Conservation (phyloP, 1,284 basidiomycete species). For the Waitea zeae region DNA sequence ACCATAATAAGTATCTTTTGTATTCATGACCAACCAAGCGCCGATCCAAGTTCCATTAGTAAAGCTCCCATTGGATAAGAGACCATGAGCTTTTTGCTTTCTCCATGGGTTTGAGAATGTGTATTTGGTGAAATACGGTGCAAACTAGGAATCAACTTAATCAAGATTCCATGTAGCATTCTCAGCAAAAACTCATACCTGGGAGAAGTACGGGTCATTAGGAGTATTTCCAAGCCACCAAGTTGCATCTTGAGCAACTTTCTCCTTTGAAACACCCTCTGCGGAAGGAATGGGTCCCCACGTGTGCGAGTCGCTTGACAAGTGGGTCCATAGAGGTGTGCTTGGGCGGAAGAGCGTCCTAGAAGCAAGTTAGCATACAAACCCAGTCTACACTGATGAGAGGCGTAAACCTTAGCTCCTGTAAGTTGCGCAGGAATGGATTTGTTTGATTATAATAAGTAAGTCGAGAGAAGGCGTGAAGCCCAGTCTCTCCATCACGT, state of each 20-base stretch:
- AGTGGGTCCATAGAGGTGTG: neutral
- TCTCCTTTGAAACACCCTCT: neutral
- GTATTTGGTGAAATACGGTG: neutral
- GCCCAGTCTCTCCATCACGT: neutral
- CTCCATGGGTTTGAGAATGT: neutral
- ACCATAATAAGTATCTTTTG: conserved; percentile 13
- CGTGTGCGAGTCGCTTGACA: neutral
- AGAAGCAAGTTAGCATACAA: too few species aligned
- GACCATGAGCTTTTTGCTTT: neutral
- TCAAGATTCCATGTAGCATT: too few species aligned
- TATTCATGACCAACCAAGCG: conserved; percentile 14
- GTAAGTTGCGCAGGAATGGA: too few species aligned
- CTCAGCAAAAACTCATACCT: too few species aligned
- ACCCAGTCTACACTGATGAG: too few species aligned
- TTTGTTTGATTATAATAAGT: neutral
- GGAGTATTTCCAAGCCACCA: neutral
- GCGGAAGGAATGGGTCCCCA: neutral
- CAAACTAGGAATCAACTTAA: too few species aligned
- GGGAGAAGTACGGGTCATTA: neutral
- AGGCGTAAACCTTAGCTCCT: too few species aligned
- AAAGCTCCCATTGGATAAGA: too few species aligned
- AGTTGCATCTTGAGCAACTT: neutral
- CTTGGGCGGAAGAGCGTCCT: neutral
- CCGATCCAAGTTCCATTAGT: conserved; percentile 9
- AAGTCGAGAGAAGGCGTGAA: neutral